A percentile compares a stretch with the other conserved stretches of the same genome.
Evolutionary conservation across 306 rosid genomes (phyloP).

Genomic region (Casuarina cunninghamiana): DNA sequence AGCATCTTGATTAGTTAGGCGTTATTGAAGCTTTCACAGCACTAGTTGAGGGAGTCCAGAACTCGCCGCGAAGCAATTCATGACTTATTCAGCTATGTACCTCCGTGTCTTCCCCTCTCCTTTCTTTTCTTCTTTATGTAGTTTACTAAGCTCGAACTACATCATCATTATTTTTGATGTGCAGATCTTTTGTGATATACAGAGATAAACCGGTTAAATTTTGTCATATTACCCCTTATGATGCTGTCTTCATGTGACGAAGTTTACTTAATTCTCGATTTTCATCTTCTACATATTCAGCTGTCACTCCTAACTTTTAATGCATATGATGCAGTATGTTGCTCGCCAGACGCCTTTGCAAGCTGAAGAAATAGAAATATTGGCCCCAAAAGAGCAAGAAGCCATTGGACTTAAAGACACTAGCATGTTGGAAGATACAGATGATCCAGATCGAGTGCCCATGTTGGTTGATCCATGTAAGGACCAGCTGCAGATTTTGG

Average conservation of each 20-base stretch:
- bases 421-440: slow-evolving; percentile 8
- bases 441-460: slow-evolving; percentile 38
- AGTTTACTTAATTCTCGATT: neutral
- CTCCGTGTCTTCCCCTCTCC: neutral
- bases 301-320: neutral
- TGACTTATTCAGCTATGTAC: neutral
- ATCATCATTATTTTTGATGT: neutral
- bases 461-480: slow-evolving; percentile 47
- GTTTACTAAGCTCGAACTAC: neutral
- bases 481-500: slow-evolving; percentile 64
- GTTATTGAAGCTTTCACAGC: neutral
- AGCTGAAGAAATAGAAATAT: slow-evolving; percentile 72
- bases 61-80: neutral
- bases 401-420: neutral
- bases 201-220: neutral
- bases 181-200: neutral
- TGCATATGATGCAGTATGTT: slow-evolving; percentile 53
- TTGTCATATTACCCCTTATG: neutral
- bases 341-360: slow-evolving; percentile 57
- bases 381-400: slow-evolving; percentile 48
- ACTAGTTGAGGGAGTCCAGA: neutral
- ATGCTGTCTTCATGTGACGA: neutral
- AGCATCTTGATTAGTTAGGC: neutral
- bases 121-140: neutral
- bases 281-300: neutral